Conservation (phyloP, 768 basidiomycete species). For the Termitomyces sp. region DNA sequence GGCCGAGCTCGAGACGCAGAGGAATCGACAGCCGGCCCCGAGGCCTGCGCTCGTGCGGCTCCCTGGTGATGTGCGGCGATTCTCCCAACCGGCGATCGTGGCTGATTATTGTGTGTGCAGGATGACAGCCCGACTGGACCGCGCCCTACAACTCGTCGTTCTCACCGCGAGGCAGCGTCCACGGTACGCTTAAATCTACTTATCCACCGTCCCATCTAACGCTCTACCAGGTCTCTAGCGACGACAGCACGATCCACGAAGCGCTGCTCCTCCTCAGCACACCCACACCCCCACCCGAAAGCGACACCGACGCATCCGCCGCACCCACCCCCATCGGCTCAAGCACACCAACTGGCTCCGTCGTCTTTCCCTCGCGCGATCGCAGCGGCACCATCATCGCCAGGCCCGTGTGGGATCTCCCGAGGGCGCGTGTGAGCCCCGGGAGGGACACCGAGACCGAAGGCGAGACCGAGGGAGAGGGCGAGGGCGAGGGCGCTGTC, state of each 20-base stretch:
- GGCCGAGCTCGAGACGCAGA: constrained; percentile 55
- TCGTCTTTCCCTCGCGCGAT: constrained; percentile 59
- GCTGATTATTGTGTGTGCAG: neutral
- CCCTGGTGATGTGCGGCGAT: constrained; percentile 3
- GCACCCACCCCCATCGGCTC: constrained; percentile 57
- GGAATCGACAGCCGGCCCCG: constrained; percentile 25
- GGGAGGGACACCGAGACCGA: constrained; percentile 49
- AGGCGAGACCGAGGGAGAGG: constrained; percentile 76
- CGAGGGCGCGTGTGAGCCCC: constrained; percentile 11
- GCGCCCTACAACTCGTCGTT: neutral
- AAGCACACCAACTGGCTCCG: constrained; percentile 59
- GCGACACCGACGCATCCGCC: constrained; percentile 58
- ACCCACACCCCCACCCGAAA: constrained; percentile 29
- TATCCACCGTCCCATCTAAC: neutral
- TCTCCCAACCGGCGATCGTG: too few species aligned
- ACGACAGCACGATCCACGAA: constrained; percentile 11
- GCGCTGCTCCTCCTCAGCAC: constrained; percentile 18
- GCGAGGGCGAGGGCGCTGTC: constrained; percentile 43
- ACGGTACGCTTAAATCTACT: too few species aligned
- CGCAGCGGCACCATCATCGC: constrained; percentile 76
- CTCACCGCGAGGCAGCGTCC: neutral
- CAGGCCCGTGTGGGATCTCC: constrained; percentile 56
- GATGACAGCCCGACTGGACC: neutral
- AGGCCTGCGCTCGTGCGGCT: constrained; percentile 1
- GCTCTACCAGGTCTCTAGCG: constrained; percentile 1